A percentile compares a stretch with the other conserved stretches of the same genome.
Evolutionary conservation across 352 stramenopile species (phyloP).

Genomic region (Globisporangium viniferum): DNA sequence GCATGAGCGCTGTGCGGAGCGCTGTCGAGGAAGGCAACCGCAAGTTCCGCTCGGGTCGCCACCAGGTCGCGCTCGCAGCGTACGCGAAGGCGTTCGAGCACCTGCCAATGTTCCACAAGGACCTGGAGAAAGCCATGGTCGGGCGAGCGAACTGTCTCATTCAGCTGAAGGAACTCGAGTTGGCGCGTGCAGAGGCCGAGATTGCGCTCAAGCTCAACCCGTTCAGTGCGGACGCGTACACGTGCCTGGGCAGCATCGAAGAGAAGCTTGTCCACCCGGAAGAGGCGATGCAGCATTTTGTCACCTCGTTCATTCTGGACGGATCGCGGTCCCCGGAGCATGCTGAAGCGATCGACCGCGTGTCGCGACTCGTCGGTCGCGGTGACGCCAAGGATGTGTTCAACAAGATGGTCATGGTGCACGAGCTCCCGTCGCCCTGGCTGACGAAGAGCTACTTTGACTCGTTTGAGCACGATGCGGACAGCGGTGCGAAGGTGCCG

Average conservation of each 20-base stretch:
- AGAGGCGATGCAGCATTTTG: constrained; percentile 79
- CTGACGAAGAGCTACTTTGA: constrained; percentile 86
- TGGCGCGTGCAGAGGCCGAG: constrained; percentile 39
- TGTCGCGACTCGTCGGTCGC: constrained; percentile 61
- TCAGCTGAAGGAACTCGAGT: constrained; percentile 38
- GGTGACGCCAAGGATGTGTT: constrained; percentile 68
- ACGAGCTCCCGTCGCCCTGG: constrained; percentile 74
- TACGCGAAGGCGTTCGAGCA: constrained; percentile 62
- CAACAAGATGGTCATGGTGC: constrained; percentile 60
- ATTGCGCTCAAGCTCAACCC: constrained; percentile 59
- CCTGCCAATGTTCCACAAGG: constrained; percentile 65
- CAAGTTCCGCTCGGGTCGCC: constrained; percentile 40
- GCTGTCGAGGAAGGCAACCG: constrained; percentile 60
- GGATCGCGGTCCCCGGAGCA: constrained; percentile 67
- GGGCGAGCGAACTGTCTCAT: constrained; percentile 62
- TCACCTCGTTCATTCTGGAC: constrained; percentile 80
- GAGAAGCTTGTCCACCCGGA: constrained; percentile 47
- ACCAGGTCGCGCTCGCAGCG: constrained; percentile 50
- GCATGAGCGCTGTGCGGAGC: constrained; percentile 43
- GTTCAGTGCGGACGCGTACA: constrained; percentile 68
- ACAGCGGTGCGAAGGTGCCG: constrained; percentile 52
- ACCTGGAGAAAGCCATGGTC: constrained; percentile 52
- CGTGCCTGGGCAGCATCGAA: constrained; percentile 61
- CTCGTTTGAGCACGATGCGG: constrained; percentile 75
- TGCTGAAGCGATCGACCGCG: constrained; percentile 71